Conservation (phyloP, 371 early-diverging fungal genomes). For the Mortierella sp. region DNA sequence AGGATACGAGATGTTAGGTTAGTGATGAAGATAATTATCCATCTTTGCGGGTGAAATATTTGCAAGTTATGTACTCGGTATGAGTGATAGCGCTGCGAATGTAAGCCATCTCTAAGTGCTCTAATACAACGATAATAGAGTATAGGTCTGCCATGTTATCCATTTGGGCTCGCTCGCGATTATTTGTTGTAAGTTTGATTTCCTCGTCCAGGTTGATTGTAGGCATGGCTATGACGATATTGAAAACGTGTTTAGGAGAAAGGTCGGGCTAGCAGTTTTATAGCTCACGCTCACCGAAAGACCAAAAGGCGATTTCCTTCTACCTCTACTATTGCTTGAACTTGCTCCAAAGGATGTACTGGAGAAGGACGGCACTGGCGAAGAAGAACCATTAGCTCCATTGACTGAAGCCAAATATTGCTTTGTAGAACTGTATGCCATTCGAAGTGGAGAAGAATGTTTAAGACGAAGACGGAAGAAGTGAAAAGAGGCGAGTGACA, state of each 20-base stretch:
- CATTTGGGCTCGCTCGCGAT: constrained; percentile 89
- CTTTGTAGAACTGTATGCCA: constrained; percentile 40
- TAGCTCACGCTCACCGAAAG: not conserved
- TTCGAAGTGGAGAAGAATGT: not conserved
- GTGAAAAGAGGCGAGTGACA: not conserved
- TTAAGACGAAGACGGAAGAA: not conserved
- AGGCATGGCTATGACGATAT: constrained; percentile 20
- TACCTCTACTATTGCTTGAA: constrained; percentile 15
- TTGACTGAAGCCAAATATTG: constrained; percentile 49
- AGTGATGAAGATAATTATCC: not conserved
- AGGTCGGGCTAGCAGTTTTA: not conserved
- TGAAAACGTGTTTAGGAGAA: not conserved
- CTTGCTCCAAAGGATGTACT: constrained; percentile 27
- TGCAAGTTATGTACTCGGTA: constrained; percentile 69
- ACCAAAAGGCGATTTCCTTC: not conserved
- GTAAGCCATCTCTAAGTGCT: constrained; percentile 94
- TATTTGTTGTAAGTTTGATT: constrained; percentile 80
- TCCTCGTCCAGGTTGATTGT: constrained; percentile 61
- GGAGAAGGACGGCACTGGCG: constrained; percentile 26
- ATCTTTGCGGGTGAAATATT: not conserved
- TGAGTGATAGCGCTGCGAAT: constrained; percentile 89
- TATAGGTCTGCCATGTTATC: constrained; percentile 95
- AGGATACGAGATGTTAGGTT: not conserved
- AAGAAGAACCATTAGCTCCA: constrained; percentile 47
- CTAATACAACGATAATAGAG: constrained; percentile 89